Evolutionary conservation across 495 filamentous ascomycete genomes (phyloP), one percentile per base, ranked within the genome.

Genomic region (Talaromyces borbonicus): DNA sequence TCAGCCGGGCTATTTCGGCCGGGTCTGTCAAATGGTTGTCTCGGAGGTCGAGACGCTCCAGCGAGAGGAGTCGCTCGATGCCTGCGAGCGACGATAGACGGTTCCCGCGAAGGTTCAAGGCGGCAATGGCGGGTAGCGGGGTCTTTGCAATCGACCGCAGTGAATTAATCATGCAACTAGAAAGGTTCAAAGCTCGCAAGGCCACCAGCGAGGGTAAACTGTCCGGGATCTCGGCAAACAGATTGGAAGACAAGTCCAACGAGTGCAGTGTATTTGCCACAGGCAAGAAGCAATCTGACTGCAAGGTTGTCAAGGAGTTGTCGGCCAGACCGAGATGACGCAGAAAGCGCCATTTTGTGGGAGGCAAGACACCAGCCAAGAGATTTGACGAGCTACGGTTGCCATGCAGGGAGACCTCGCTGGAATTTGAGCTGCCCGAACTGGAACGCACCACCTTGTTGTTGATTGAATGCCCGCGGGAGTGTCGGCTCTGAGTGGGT

Each of bases 151-250:
- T 69, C 3, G 90, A 95, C 53, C 93, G 88, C 47, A 98, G 68
- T 25, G 88, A 93, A 44, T 92, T 87, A 40, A 98, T 95, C 90
- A 97, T 95, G 73, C 92, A 96, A 56, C 88, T 81, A 11, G 90
- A 90, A 22, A 98, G 71, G 56, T 98, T 97, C 37, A 98, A 66
- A 19, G 92, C 89, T 37, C 87, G 78, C 18, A 98, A 73, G 16
- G 84, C 80, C 25, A 85, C 85, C 37, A 98, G 68, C 11, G 77
- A 81, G 29, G 88, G 80, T 26, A 98, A 64, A 54, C 84, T 85
- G 58, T 97, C 92, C 1, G 92, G 92, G 36, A 96, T 83, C 55
- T 95, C 85, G 0, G 79, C 79, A 56, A 97, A 90, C 15, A 94
- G 77, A 59, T 98, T 98, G 12, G 79, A 78, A 0, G 90, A 97